phyloP scores from a whole-genome alignment of 192 early-diverging fungal species.

The Jimgerdemannia flammicorona region DNA sequence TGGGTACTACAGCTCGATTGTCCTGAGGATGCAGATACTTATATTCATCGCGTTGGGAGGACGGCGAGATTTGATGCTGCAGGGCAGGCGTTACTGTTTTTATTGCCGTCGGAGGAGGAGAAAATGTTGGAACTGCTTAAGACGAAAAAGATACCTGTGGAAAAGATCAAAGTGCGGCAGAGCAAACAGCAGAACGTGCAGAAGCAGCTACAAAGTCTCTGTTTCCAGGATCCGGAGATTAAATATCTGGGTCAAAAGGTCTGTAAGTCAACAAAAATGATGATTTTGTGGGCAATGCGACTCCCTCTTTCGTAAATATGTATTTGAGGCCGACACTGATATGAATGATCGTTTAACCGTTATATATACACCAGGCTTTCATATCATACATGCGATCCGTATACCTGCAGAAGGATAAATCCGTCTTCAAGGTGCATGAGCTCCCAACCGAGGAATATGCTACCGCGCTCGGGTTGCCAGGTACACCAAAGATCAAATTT shows the following conservation, averaged over 20 bases:
- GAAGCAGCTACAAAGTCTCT: conserved; percentile 85
- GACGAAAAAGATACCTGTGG: conserved; percentile 80
- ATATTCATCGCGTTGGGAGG: conserved; percentile 97
- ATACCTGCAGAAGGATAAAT: conserved; percentile 88
- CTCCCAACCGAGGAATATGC: conserved; percentile 89
- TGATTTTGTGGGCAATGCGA: background rate
- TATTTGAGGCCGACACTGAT: background rate
- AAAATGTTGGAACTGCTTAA: conserved; percentile 74
- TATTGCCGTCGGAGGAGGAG: conserved; percentile 84
- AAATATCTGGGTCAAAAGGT: conserved; percentile 96
- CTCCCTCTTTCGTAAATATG: background rate
- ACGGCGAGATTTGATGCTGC: conserved; percentile 91
- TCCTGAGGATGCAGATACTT: conserved; percentile 94
- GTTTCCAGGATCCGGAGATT: conserved; percentile 91
- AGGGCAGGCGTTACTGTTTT: conserved; percentile 83
- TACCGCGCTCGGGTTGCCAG: conserved; percentile 87
- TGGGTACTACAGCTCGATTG: conserved; percentile 99
- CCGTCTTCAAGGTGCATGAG: conserved; percentile 81
- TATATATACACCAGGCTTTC: conserved; percentile 60
- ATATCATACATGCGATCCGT: conserved; percentile 93
- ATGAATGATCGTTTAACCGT: conserved; percentile 7
- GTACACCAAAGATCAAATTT: conserved; percentile 94
- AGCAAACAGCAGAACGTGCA: conserved; percentile 76
- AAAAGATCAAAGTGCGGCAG: conserved; percentile 83
- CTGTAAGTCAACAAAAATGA: background rate